phyloP scores from a whole-genome alignment of 2,329 filamentous ascomycete genomes.

The Zymoseptoria tritici region DNA sequence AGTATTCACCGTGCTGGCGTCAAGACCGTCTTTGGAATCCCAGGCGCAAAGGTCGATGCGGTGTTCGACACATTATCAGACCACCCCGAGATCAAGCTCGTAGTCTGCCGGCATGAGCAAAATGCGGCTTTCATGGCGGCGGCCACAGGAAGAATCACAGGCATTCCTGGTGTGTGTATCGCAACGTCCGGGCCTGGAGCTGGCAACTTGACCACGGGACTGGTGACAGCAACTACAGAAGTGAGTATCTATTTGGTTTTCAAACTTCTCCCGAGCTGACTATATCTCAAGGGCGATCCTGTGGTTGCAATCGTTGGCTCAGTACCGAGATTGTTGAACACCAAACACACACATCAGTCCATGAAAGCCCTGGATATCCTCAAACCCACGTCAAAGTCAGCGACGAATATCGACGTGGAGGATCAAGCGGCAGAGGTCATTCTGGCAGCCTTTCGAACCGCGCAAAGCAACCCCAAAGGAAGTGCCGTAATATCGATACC shows the following conservation, averaged over 20 bases:
- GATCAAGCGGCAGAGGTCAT: conserved; percentile 44
- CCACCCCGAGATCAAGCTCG: conserved; percentile 41
- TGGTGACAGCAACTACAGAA: conserved; percentile 43
- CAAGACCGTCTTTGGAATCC: conserved; percentile 42
- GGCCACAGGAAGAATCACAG: conserved; percentile 41
- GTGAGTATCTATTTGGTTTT: background rate
- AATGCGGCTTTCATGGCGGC: conserved; percentile 47
- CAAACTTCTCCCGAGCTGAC: background rate
- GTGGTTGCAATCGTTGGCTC: conserved; percentile 44
- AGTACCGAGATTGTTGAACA: conserved; percentile 38
- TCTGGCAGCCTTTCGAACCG: conserved; percentile 40
- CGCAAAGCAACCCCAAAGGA: conserved; percentile 37
- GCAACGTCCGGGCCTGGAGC: conserved; percentile 44
- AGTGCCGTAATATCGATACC: conserved; percentile 40
- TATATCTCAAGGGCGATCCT: conserved; percentile 30
- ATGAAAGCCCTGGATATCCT: conserved; percentile 41
- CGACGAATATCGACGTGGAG: conserved; percentile 38
- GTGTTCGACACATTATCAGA: conserved; percentile 42
- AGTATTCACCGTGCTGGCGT: conserved; percentile 38
- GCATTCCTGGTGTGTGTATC: conserved; percentile 40
- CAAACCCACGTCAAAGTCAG: conserved; percentile 38
- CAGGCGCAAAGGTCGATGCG: conserved; percentile 38
- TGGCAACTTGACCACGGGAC: conserved; percentile 41
- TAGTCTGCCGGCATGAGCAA: conserved; percentile 44
- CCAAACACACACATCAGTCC: conserved; percentile 43